Percentiles rank a stretch among this genome's conserved stretches.
Conservation (phyloP, 495 filamentous ascomycete genomes). For the Diplogelasinospora grovesii region DNA sequence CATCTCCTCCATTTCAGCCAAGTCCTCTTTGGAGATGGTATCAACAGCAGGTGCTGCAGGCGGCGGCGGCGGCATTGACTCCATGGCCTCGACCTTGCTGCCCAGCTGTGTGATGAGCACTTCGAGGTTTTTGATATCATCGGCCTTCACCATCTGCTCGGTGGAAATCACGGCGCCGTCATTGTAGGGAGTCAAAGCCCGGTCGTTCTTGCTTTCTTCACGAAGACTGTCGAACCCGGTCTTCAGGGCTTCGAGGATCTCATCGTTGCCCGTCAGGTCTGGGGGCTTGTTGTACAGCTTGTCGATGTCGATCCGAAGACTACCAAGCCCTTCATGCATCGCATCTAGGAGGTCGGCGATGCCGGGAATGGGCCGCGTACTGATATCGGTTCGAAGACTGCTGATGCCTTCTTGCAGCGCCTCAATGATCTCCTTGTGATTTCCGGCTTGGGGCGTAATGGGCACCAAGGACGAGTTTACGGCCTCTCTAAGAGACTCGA, state of each 20-base stretch:
- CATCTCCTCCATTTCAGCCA: slow-evolving; percentile 33
- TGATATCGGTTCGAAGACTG: slow-evolving; percentile 59
- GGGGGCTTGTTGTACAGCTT: slow-evolving; percentile 70
- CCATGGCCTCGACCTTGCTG: slow-evolving; percentile 75
- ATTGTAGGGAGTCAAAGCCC: slow-evolving; percentile 41
- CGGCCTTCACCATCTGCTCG: slow-evolving; percentile 46
- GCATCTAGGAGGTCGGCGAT: slow-evolving; percentile 74
- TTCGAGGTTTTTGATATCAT: slow-evolving; percentile 79
- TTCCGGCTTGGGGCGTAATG: slow-evolving; percentile 38
- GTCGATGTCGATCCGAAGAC: slow-evolving; percentile 66
- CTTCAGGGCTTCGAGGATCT: slow-evolving; percentile 80
- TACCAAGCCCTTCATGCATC: slow-evolving; percentile 72
- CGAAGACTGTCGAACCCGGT: slow-evolving; percentile 67
- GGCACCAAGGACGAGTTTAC: slow-evolving; percentile 64
- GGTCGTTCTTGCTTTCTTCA: slow-evolving; percentile 40
- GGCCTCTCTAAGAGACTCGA: slow-evolving; percentile 68
- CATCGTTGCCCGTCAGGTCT: slow-evolving; percentile 72
- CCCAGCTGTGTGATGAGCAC: slow-evolving; percentile 72
- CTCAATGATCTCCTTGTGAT: slow-evolving; percentile 56
- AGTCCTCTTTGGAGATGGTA: slow-evolving; percentile 37
- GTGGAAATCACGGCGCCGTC: slow-evolving; percentile 29
- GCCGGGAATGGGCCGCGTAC: slow-evolving; percentile 44
- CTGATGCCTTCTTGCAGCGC: slow-evolving; percentile 65
- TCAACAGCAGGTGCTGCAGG: too few relatives aligned
- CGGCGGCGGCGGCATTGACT: slow-evolving; percentile 50